Evolutionary conservation across 371 early-diverging fungal species (phyloP).

Genomic region (Capniomyces stellatus): DNA sequence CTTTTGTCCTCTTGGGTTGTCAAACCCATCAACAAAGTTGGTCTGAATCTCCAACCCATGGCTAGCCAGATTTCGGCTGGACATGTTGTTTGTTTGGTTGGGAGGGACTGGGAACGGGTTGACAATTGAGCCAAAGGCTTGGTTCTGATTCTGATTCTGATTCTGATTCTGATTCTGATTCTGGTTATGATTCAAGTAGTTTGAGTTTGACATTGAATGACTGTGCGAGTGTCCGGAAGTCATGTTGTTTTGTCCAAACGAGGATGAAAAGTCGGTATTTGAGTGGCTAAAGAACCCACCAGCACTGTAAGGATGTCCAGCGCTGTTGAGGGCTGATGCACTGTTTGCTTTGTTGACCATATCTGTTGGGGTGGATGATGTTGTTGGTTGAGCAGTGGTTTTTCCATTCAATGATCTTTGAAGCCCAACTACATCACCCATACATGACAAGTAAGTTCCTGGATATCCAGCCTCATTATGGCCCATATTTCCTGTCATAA

Average conservation of each 20-base stretch:
- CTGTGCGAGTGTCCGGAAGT: neutral
- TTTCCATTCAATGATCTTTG: conserved; percentile 44
- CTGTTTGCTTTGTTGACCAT: no score
- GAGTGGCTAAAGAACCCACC: no score
- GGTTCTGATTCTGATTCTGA: neutral
- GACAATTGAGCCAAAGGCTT: neutral
- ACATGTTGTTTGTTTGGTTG: neutral
- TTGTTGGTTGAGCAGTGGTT: conserved; percentile 5
- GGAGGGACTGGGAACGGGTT: neutral
- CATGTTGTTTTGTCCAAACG: neutral
- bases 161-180: no score
- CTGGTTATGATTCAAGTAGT: no score
- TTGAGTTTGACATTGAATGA: neutral
- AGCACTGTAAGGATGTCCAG: neutral
- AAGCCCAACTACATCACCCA: conserved; percentile 56
- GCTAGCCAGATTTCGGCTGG: neutral
- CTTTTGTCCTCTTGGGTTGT: conserved; percentile 6
- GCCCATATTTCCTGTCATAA: neutral
- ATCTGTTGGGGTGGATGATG: no score
- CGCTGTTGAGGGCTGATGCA: no score
- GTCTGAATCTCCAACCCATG: neutral
- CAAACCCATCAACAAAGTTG: neutral
- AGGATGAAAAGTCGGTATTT: neutral
- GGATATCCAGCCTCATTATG: neutral
- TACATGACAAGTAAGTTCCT: conserved; percentile 47